A percentile compares a stretch with the other conserved stretches of the same genome.
Conservation (phyloP, 2,329 filamentous ascomycete species). For the Periglandula ipomoeae region DNA sequence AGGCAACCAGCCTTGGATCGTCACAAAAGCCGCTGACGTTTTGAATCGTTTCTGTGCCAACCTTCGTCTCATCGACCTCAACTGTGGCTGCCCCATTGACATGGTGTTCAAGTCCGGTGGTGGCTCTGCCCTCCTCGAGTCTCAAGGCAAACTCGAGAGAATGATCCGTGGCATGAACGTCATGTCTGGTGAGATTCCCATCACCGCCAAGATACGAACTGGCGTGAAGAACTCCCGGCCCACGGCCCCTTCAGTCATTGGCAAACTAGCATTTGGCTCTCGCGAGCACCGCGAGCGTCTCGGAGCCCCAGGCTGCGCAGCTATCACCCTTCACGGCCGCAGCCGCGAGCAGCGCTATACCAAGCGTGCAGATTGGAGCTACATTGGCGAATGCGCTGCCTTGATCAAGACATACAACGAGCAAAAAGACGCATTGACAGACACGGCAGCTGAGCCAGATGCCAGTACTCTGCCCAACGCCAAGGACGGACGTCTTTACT, state of each 20-base stretch:
- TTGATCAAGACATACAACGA: slow-evolving; percentile 74
- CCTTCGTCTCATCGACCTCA: slow-evolving; percentile 85
- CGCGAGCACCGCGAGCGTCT: slow-evolving; percentile 59
- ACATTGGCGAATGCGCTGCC: slow-evolving; percentile 82
- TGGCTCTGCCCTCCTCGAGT: slow-evolving; percentile 86
- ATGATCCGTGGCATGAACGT: slow-evolving; percentile 95
- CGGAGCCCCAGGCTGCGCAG: slow-evolving; percentile 77
- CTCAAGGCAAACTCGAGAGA: slow-evolving; percentile 79
- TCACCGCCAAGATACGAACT: slow-evolving; percentile 91
- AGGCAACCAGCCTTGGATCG: slow-evolving; percentile 84
- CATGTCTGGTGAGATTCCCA: slow-evolving; percentile 81
- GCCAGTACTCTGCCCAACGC: slow-evolving; percentile 59
- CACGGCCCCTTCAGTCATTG: slow-evolving; percentile 71
- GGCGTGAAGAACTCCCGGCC: slow-evolving; percentile 74
- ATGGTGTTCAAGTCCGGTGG: slow-evolving; percentile 81
- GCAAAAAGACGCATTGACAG: slow-evolving; percentile 54
- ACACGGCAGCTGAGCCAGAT: slow-evolving; percentile 74
- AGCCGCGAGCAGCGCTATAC: slow-evolving; percentile 94
- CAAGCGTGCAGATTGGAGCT: slow-evolving; percentile 84
- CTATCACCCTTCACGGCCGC: slow-evolving; percentile 90
- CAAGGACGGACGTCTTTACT: slow-evolving; percentile 65
- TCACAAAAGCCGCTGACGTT: slow-evolving; percentile 78
- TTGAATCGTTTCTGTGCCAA: slow-evolving; percentile 69
- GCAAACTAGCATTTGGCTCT: slow-evolving; percentile 73
- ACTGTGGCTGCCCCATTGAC: slow-evolving; percentile 96